Conservation (phyloP, 2,329 filamentous ascomycete species). For the Colletotrichum costaricense region DNA sequence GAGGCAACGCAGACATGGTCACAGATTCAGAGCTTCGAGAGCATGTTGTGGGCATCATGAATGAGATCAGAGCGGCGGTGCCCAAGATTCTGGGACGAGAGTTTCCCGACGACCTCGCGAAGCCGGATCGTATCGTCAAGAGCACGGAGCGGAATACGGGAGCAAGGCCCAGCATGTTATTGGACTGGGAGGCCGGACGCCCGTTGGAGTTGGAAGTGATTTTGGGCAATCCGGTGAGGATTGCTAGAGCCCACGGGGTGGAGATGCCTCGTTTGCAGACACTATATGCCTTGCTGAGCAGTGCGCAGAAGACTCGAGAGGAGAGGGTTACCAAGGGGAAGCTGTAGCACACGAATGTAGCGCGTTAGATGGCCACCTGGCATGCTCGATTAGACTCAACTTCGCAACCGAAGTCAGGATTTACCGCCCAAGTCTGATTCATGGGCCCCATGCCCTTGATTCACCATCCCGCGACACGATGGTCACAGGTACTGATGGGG, state of each 20-base stretch:
- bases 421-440: background rate
- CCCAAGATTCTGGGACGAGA: conserved; percentile 71
- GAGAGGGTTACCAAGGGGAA: conserved; percentile 43
- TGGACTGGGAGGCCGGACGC: conserved; percentile 76
- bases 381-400: too few relatives aligned
- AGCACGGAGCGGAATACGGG: conserved; percentile 74
- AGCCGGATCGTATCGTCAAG: conserved; percentile 70
- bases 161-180: conserved; percentile 74
- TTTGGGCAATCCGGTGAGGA: conserved; percentile 75
- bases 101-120: conserved; percentile 70
- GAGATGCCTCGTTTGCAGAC: conserved; percentile 75
- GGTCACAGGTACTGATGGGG: too few relatives aligned
- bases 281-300: conserved; percentile 73
- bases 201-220: conserved; percentile 80
- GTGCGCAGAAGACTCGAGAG: conserved; percentile 67
- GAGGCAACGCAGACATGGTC: conserved; percentile 74
- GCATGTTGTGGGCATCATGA: conserved; percentile 75
- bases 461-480: too few relatives aligned
- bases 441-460: too few relatives aligned
- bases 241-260: conserved; percentile 70
- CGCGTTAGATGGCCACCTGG: background rate
- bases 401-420: background rate
- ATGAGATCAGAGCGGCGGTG: conserved; percentile 74
- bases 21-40: conserved; percentile 69
- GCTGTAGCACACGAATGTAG: conserved; percentile 40